Conservation (phyloP, 2,329 filamentous ascomycete genomes). For the Remersonia thermophila region DNA sequence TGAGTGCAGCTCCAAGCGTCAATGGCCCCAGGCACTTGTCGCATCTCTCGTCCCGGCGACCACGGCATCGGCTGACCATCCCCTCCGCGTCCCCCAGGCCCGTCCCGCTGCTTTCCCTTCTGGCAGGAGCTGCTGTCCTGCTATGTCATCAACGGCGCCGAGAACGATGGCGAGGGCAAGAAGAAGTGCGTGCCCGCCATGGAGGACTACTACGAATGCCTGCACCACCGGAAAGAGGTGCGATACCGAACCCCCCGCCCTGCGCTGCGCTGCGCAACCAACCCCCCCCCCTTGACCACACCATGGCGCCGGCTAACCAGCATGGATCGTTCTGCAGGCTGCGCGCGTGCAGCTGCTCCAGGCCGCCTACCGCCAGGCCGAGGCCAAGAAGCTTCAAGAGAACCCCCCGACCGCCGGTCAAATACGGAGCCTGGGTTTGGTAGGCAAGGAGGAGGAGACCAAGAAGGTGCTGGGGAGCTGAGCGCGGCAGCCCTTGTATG, state of each 20-base stretch:
- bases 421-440: constrained; percentile 74
- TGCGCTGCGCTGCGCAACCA: too few species aligned
- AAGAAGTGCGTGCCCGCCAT: constrained; percentile 74
- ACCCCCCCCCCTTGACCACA: too few species aligned
- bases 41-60: too few species aligned
- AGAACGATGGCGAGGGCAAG: constrained; percentile 68
- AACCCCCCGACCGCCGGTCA: constrained; percentile 71
- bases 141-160: constrained; percentile 85
- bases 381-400: constrained; percentile 63
- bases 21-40: constrained; percentile 9
- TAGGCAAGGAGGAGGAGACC: constrained; percentile 74
- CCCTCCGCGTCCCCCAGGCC: constrained; percentile 33
- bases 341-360: constrained; percentile 69
- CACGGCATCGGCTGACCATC: constrained; percentile 8
- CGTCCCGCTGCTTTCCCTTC: constrained; percentile 88
- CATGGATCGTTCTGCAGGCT: constrained; percentile 39
- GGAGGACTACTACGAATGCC: constrained; percentile 97
- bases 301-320: constrained; percentile 2
- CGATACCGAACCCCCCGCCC: too few species aligned
- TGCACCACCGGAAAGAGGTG: constrained; percentile 99
- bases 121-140: constrained; percentile 98
- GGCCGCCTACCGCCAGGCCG: constrained; percentile 69
- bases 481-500: constrained; percentile 5
- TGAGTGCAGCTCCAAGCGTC: constrained; percentile 30
- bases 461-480: constrained; percentile 39